Percentiles rank a stretch among this genome's conserved stretches.
Evolutionary conservation across 345 rosid species (phyloP).

Genomic region (Lepidium didymum): DNA sequence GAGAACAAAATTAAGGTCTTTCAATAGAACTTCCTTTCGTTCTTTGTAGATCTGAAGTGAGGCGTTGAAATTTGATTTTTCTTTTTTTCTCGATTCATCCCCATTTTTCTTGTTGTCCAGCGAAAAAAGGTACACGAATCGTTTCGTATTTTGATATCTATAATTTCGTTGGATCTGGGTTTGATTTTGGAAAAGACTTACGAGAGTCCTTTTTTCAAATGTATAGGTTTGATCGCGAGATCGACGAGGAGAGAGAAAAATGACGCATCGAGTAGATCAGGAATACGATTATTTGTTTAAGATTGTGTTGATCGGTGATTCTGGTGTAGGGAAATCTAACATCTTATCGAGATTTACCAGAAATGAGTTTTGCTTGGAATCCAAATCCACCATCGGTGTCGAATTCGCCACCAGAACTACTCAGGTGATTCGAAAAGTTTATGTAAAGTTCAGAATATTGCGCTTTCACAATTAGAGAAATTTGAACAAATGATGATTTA

Average conservation of each 20-base stretch:
- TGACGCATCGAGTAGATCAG: conserved; percentile 55
- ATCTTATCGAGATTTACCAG: conserved; percentile 66
- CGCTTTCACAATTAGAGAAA: neutral
- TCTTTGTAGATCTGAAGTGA: conserved; percentile 17
- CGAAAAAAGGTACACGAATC: conserved; percentile 1
- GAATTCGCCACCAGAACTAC: conserved; percentile 69
- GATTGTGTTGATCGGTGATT: conserved; percentile 76
- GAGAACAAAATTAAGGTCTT: neutral
- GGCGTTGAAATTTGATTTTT: conserved; percentile 8
- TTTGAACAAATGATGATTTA: neutral
- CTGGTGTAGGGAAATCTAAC: conserved; percentile 77
- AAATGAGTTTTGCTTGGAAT: conserved; percentile 66
- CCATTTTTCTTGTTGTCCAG: neutral
- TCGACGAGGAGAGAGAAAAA: conserved; percentile 23
- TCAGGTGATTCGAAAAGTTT: conserved; percentile 32
- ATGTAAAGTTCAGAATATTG: neutral
- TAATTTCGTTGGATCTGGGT: conserved; percentile 5
- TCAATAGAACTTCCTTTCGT: neutral
- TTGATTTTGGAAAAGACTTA: neutral
- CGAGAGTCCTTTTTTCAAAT: neutral
- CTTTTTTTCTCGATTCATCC: conserved; percentile 28
- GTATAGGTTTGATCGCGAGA: conserved; percentile 29
- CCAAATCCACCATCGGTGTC: conserved; percentile 68
- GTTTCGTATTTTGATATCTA: neutral
- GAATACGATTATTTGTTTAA: conserved; percentile 67